phyloP scores from a whole-genome alignment of 306 rosid genomes.

The Vachellia collinsii region DNA sequence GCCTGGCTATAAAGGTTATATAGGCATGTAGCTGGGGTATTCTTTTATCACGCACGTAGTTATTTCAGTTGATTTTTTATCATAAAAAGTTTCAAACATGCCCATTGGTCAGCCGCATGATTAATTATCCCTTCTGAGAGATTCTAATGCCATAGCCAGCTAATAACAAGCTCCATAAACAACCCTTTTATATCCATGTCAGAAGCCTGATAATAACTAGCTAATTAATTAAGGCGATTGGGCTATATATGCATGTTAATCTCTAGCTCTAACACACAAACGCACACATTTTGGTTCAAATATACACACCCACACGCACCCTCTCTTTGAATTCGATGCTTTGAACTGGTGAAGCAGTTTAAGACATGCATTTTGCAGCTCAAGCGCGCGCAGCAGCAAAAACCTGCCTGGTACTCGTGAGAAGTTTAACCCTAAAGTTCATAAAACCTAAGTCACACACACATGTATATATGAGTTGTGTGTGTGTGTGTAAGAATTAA shows the following conservation, averaged over 20 bases:
- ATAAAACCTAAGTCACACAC: neutral
- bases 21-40: neutral
- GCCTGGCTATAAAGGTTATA: neutral
- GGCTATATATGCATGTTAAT: no score
- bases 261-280: neutral
- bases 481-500: neutral
- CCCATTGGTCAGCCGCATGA: neutral
- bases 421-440: neutral
- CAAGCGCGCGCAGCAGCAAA: neutral
- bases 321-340: neutral
- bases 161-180: no score
- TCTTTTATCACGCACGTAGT: neutral
- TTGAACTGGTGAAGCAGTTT: neutral
- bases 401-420: neutral
- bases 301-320: no score
- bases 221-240: neutral
- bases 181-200: neutral
- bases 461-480: no score
- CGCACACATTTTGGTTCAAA: neutral
- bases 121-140: neutral
- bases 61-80: neutral
- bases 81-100: constrained; percentile 3
- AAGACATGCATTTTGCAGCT: neutral
- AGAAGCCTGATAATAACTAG: neutral
- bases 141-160: neutral